Conservation (phyloP, 768 basidiomycete genomes). For the Boletus tylopilopsis region DNA sequence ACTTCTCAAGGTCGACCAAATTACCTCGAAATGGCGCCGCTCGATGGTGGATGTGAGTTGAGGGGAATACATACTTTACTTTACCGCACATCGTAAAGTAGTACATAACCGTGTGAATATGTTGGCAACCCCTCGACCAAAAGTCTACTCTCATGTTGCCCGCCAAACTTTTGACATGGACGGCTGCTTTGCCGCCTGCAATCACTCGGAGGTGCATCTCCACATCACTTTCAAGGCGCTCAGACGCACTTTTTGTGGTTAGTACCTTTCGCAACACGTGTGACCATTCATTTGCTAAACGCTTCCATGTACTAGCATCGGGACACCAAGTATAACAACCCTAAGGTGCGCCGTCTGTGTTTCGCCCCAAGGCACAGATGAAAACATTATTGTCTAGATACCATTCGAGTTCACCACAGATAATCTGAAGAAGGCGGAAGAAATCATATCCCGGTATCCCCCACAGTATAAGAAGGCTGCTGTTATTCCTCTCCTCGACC, state of each 20-base stretch:
- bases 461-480: slow-evolving; percentile 99
- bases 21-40: slow-evolving; percentile 63
- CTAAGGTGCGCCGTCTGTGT: slow-evolving; percentile 50
- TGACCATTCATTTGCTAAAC: slow-evolving; percentile 14
- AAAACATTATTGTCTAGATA: slow-evolving; percentile 50
- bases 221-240: slow-evolving; percentile 46
- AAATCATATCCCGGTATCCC: slow-evolving; percentile 92
- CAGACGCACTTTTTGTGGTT: slow-evolving; percentile 87
- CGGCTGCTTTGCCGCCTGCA: slow-evolving; percentile 16
- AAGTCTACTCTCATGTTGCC: slow-evolving; percentile 20
- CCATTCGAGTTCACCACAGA: slow-evolving; percentile 80
- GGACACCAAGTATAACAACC: slow-evolving; percentile 92
- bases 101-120: slow-evolving; percentile 12
- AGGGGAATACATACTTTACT: background rate
- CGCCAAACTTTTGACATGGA: slow-evolving; percentile 9
- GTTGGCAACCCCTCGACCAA: background rate
- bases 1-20: slow-evolving; percentile 72
- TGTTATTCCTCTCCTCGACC: slow-evolving; percentile 92
- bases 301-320: slow-evolving; percentile 70
- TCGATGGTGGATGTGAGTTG: slow-evolving; percentile 50
- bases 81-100: too few species aligned
- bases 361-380: background rate
- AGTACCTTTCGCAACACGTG: slow-evolving; percentile 31
- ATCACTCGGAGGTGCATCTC: slow-evolving; percentile 29
- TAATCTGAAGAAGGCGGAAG: slow-evolving; percentile 81